Conservation (phyloP, 129 eudicot genomes). For the Saussurea involucrata region DNA sequence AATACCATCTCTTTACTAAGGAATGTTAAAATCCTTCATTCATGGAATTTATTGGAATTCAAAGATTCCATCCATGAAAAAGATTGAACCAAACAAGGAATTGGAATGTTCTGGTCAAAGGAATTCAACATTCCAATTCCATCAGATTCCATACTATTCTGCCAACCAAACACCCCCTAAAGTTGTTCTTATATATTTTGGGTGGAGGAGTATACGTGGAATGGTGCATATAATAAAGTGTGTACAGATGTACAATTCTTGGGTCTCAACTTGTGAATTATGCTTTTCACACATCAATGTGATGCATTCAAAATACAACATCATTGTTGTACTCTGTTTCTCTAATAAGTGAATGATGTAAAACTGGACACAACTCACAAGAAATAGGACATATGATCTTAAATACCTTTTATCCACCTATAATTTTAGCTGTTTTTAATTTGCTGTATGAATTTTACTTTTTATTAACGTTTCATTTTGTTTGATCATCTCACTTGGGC, state of each 20-base stretch:
- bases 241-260: background rate
- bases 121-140: too few species aligned
- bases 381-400: constrained; percentile 6
- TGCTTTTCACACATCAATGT: constrained; percentile 5
- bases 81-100: too few species aligned
- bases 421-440: constrained; percentile 1
- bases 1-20: too few species aligned
- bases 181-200: background rate
- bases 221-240: background rate
- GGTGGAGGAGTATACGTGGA: background rate
- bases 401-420: background rate
- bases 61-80: too few species aligned
- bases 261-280: background rate
- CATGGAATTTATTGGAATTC: too few species aligned
- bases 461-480: background rate
- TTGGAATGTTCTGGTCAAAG: too few species aligned
- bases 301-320: background rate
- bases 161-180: too few species aligned
- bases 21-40: too few species aligned
- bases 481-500: constrained; percentile 5
- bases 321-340: constrained; percentile 12
- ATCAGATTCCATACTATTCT: too few species aligned
- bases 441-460: constrained; percentile 9
- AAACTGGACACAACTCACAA: background rate
- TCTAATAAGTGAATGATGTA: background rate